Conservation (phyloP, 2,329 filamentous ascomycete genomes). For the Parasarocladium wereldwijsianum region DNA sequence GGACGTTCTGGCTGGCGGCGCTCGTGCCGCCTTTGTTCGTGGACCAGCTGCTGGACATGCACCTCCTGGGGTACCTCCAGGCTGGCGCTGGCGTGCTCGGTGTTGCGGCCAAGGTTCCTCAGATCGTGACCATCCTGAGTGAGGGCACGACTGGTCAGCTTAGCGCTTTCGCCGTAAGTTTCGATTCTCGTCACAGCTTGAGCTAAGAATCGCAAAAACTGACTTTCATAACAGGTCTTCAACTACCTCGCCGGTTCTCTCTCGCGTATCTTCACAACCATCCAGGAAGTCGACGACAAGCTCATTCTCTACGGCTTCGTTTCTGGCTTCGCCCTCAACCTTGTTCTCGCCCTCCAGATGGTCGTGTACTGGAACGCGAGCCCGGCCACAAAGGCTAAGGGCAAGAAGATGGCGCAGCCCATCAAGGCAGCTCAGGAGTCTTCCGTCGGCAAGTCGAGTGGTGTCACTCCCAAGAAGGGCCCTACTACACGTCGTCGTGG, state of each 20-base stretch:
- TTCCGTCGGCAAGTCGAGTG: constrained; percentile 11
- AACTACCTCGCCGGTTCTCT: constrained; percentile 92
- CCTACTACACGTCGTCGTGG: constrained; percentile 29
- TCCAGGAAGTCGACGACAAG: constrained; percentile 95
- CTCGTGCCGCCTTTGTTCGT: constrained; percentile 57
- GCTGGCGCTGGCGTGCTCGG: constrained; percentile 70
- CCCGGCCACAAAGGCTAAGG: constrained; percentile 31
- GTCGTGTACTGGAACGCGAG: constrained; percentile 90
- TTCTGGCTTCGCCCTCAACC: constrained; percentile 80
- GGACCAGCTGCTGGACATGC: constrained; percentile 47
- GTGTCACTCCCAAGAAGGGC: constrained; percentile 22
- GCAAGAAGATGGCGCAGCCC: constrained; percentile 23
- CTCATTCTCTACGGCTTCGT: constrained; percentile 92
- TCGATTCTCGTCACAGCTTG: not conserved
- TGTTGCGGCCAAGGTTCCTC: constrained; percentile 82
- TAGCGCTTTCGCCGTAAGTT: constrained; percentile 82
- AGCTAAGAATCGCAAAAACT: no score
- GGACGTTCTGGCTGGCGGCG: constrained; percentile 62
- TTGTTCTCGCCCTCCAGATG: constrained; percentile 79
- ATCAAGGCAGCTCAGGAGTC: constrained; percentile 13
- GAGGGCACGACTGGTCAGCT: constrained; percentile 87
- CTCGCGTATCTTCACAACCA: constrained; percentile 89
- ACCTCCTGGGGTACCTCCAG: constrained; percentile 61
- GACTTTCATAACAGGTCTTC: constrained; percentile 86
- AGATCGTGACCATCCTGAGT: constrained; percentile 75